phyloP scores from a whole-genome alignment of 192 early-diverging fungal species.

The Umbelopsis sp. region DNA sequence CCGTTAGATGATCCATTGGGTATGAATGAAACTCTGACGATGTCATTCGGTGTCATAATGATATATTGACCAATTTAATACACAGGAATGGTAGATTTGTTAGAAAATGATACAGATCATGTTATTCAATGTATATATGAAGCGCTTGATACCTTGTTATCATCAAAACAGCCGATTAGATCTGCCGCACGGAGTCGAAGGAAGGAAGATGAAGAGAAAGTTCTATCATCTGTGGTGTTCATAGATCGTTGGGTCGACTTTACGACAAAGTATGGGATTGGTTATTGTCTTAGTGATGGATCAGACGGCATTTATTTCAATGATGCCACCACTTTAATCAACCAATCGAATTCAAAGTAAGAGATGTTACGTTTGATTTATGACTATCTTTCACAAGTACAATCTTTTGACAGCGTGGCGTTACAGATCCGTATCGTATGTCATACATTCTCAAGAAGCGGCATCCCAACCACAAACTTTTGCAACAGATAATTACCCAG shows the following conservation, averaged over 20 bases:
- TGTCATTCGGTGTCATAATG: not conserved
- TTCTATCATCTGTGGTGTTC: conserved; percentile 53
- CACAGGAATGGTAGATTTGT: not conserved
- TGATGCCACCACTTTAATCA: conserved; percentile 77
- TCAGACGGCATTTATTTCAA: conserved; percentile 87
- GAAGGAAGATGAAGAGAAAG: not conserved
- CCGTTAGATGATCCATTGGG: not conserved
- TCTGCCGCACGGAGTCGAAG: not conserved
- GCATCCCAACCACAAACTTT: conserved; percentile 16
- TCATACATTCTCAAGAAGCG: not conserved
- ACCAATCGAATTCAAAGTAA: conserved; percentile 4
- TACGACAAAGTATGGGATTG: conserved; percentile 83
- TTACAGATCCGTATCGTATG: not conserved
- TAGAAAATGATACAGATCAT: not conserved
- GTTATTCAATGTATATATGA: conserved; percentile 4
- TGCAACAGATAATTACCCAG: conserved; percentile 47
- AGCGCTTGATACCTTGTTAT: not conserved
- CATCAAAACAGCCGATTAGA: conserved; percentile 13
- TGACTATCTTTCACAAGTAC: not conserved
- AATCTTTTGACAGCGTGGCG: not conserved
- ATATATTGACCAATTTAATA: not conserved
- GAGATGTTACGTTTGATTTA: not conserved
- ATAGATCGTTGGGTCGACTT: conserved; percentile 90
- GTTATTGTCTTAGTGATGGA: conserved; percentile 86
- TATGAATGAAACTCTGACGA: not conserved